Base-by-base conservation (phyloP, 306 rosid genomes). In the Lablab purpureus region DNA sequence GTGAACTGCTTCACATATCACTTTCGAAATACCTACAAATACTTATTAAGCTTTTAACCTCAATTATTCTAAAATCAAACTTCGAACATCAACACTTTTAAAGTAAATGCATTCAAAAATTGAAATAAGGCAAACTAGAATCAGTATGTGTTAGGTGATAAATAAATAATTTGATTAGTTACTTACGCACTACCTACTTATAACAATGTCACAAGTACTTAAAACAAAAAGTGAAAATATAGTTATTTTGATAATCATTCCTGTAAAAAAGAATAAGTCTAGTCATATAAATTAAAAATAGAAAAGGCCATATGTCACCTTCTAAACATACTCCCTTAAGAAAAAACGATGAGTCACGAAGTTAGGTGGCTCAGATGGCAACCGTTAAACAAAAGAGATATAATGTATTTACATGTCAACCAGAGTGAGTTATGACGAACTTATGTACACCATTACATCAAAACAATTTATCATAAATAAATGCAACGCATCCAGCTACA, bases 391-490 rank as follows among this genome's bases (percentile, higher is more conserved):
- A 64, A 65, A 55, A 49, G 43, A 70, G 36, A 52, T 49, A 10
- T 25, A 60, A 6, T 2, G 7, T 17, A 11, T 17, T 40, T 15
- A 27, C 7, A 17, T 10, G 36, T n/a, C 14, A 36, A 11, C 40
- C 40, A 6, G 8, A 34, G 40, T 6, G 6, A 34, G 8, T 34
- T 34, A 34, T 34, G 8, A 32, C 36, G 36, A 32, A 32, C 7
- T 34, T 34, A 9, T 6, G 45, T 40, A 30, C 27, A n/a, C n/a
- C n/a, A 28, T 17, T 32, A 6, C 19, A 51, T 14, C 56, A n/a
- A 36, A 51, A 64, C 18, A 55, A 67, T 52, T 17, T 10, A 25
- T 25, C 47, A 62, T 71, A 28, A 58, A 70, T 62, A 36, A 74
- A 52, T 23, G 12, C 17, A 41, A 81, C 23, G 34, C 49, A 14